Percentiles rank a stretch among this genome's conserved stretches.
These are phyloP conservation scores for Lactarius trivialis DNA, from an alignment of 768 basidiomycete species.

Conservation along the genomic window DNA sequence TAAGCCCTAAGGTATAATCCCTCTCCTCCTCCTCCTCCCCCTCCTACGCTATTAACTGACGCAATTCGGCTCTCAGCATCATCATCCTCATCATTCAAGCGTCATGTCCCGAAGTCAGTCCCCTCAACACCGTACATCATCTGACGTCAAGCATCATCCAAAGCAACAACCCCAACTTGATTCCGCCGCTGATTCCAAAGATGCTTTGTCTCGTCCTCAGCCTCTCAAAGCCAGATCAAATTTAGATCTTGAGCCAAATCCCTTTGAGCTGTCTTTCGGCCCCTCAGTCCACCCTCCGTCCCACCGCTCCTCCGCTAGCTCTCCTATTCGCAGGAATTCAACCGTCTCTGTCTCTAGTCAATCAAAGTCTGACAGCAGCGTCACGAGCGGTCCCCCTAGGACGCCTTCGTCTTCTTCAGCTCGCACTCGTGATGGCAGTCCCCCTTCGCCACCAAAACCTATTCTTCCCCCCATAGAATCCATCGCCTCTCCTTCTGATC, in stretches of 20 bases:
- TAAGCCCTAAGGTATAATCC: neutral
- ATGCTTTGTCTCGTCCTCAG: conserved; percentile 6
- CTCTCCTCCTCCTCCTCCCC: neutral
- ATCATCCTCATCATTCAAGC: neutral
- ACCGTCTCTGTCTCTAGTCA: conserved; percentile 27
- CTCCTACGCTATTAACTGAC: neutral
- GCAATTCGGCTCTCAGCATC: neutral
- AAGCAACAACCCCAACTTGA: conserved; percentile 3
- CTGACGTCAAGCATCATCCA: conserved; percentile 23
- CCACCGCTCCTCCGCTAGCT: conserved; percentile 30
- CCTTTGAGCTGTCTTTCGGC: conserved; percentile 93
- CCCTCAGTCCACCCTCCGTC: conserved; percentile 28
- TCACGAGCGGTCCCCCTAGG: conserved; percentile 23
- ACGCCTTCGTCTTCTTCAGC: conserved; percentile 23
- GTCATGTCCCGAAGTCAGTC: conserved; percentile 27
- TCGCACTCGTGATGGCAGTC: conserved; percentile 20
- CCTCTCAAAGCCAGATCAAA: conserved; percentile 43
- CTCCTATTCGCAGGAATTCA: conserved; percentile 30
- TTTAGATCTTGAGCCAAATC: conserved; percentile 80
- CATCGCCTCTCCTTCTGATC: conserved; percentile 65
- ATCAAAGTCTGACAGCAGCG: conserved; percentile 25
- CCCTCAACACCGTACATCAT: conserved; percentile 29
- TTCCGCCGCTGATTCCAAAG: neutral
- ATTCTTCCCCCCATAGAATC: conserved; percentile 77
- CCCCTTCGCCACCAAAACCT: conserved; percentile 47